Conservation (phyloP, 768 basidiomycete genomes). For the Tephrocybe sp. region DNA sequence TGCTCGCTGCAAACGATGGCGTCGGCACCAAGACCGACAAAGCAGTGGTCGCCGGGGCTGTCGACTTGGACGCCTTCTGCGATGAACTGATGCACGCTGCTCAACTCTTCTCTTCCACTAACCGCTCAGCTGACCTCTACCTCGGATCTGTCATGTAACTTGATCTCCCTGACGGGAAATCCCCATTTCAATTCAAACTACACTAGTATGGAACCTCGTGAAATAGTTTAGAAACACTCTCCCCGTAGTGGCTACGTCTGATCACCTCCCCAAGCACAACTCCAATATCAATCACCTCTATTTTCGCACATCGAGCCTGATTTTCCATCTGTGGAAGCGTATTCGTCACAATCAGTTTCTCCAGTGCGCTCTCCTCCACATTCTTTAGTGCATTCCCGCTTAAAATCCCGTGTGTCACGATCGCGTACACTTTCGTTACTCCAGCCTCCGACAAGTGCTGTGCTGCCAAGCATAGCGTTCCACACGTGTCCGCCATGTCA, state of each 20-base stretch:
- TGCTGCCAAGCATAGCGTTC: conserved; percentile 91
- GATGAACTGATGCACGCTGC: conserved; percentile 15
- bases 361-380: conserved; percentile 72
- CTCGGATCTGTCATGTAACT: conserved; percentile 24
- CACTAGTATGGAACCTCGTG: conserved; percentile 84
- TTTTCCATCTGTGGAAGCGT: conserved; percentile 90
- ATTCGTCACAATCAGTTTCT: conserved; percentile 97
- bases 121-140: conserved; percentile 22
- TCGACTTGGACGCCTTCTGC: conserved; percentile 16
- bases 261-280: conserved; percentile 96
- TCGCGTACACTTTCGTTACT: conserved; percentile 80
- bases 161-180: conserved; percentile 14
- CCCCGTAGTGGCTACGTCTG: conserved; percentile 94
- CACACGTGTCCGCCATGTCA: conserved; percentile 98
- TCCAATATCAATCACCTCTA: conserved; percentile 94
- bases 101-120: conserved; percentile 10
- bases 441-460: conserved; percentile 88
- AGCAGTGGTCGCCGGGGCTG: conserved; percentile 14
- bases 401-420: conserved; percentile 96
- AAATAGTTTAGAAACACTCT: conserved; percentile 87
- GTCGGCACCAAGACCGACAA: conserved; percentile 8
- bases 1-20: neutral
- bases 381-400: conserved; percentile 83
- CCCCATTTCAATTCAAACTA: conserved; percentile 12
- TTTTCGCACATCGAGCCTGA: conserved; percentile 67